Evolutionary conservation across 805 yeast genomes (phyloP).

Genomic region (Torulaspora quercuum): DNA sequence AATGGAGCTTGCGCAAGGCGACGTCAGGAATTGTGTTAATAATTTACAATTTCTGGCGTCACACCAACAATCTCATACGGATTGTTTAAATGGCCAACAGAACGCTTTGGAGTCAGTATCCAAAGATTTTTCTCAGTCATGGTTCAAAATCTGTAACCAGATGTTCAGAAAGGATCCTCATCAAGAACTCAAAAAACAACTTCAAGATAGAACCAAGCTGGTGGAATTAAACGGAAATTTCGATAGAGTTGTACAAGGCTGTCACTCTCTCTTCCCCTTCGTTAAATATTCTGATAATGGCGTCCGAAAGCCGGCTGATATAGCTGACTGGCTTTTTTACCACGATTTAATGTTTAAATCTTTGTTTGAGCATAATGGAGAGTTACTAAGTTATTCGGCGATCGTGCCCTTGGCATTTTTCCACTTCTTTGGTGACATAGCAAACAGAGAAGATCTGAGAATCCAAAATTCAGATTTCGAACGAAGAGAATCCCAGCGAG

Average conservation of each 20-base stretch:
- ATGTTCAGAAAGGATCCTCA: constrained; percentile 55
- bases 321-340: constrained; percentile 76
- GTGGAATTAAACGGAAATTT: constrained; percentile 47
- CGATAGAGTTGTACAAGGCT: constrained; percentile 68
- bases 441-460: constrained; percentile 38
- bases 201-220: constrained; percentile 44
- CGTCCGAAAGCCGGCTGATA: constrained; percentile 51
- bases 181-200: constrained; percentile 45
- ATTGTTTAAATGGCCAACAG: constrained; percentile 12
- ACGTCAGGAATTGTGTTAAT: constrained; percentile 81
- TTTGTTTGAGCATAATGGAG: constrained; percentile 42
- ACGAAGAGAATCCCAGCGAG: constrained; percentile 29
- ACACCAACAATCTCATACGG: constrained; percentile 18
- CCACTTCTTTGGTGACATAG: constrained; percentile 59
- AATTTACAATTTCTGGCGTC: constrained; percentile 60
- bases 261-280: constrained; percentile 63
- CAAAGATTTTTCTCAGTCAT: constrained; percentile 62
- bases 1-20: constrained; percentile 71
- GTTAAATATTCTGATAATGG: constrained; percentile 63
- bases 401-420: constrained; percentile 60
- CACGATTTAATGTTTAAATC: constrained; percentile 54
- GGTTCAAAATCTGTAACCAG: constrained; percentile 62
- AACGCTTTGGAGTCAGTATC: constrained; percentile 27
- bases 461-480: constrained; percentile 35
- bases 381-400: constrained; percentile 51